Conservation (phyloP, 768 basidiomycete genomes). For the Termitomyces eurrhizus region DNA sequence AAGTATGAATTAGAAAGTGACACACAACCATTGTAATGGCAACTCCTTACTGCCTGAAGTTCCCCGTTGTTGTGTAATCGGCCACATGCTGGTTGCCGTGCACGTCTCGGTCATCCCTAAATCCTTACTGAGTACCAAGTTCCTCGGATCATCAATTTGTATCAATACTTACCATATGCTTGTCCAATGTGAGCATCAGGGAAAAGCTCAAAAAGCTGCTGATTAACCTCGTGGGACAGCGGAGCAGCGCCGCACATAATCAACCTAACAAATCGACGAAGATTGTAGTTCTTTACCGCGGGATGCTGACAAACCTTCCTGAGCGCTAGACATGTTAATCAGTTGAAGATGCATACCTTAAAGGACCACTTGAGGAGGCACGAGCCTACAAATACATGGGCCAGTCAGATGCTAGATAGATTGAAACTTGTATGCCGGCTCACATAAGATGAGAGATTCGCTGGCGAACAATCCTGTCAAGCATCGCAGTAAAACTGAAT, state of each 20-base stretch:
- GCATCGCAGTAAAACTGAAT: constrained; percentile 59
- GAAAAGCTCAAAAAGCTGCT: constrained; percentile 44
- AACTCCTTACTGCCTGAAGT: constrained; percentile 42
- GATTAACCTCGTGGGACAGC: constrained; percentile 48
- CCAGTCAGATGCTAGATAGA: background rate
- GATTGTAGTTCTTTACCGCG: constrained; percentile 44
- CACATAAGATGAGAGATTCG: constrained; percentile 53
- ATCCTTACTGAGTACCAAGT: background rate
- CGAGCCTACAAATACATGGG: constrained; percentile 32
- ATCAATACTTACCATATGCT: constrained; percentile 40
- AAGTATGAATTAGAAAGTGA: background rate
- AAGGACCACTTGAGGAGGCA: constrained; percentile 54
- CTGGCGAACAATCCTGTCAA: constrained; percentile 56
- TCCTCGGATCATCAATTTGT: background rate
- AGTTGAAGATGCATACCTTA: constrained; percentile 34
- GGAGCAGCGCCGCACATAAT: constrained; percentile 60
- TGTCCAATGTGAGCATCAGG: constrained; percentile 55
- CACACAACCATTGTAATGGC: background rate
- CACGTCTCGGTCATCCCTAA: constrained; percentile 66
- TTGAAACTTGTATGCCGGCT: constrained; percentile 7
- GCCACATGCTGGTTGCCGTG: constrained; percentile 48
- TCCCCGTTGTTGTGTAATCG: constrained; percentile 43
- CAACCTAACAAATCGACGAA: constrained; percentile 37
- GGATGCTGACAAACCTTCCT: constrained; percentile 38
- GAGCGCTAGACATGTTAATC: background rate